Evolutionary conservation across 2,329 filamentous ascomycete species (phyloP).

Genomic region (Elsinoe fawcettii): DNA sequence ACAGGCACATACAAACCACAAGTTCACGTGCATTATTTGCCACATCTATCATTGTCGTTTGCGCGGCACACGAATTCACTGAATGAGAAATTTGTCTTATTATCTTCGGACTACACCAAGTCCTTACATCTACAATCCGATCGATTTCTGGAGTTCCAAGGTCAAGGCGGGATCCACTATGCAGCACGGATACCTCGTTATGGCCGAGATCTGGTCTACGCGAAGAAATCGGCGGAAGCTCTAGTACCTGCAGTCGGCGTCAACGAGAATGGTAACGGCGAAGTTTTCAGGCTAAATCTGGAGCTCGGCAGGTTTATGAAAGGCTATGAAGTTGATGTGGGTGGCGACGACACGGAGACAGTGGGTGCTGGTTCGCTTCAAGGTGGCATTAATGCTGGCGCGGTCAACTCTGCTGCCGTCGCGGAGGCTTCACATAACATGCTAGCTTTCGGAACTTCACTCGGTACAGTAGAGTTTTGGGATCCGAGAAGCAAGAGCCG

Average conservation of each 20-base stretch:
- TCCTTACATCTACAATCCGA: slow-evolving; percentile 90
- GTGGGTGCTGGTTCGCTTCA: slow-evolving; percentile 68
- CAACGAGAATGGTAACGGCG: slow-evolving; percentile 75
- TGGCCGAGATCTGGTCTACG: slow-evolving; percentile 81
- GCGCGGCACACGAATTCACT: slow-evolving; percentile 84
- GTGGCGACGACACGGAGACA: slow-evolving; percentile 64
- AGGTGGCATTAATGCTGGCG: slow-evolving; percentile 75
- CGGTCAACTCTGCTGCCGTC: slow-evolving; percentile 78
- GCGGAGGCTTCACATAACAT: slow-evolving; percentile 86
- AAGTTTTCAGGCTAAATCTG: slow-evolving; percentile 87
- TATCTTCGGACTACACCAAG: slow-evolving; percentile 88
- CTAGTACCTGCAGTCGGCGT: slow-evolving; percentile 82
- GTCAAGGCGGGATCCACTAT: slow-evolving; percentile 78
- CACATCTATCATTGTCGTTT: slow-evolving; percentile 88
- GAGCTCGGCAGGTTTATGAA: slow-evolving; percentile 92
- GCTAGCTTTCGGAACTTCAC: slow-evolving; percentile 83
- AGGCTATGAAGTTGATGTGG: slow-evolving; percentile 84
- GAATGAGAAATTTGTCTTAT: slow-evolving; percentile 82
- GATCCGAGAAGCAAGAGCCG: slow-evolving; percentile 77
- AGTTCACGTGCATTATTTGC: slow-evolving; percentile 92
- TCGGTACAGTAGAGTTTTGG: slow-evolving; percentile 97
- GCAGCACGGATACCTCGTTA: slow-evolving; percentile 85
- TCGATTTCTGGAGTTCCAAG: slow-evolving; percentile 87
- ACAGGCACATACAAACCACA: slow-evolving; percentile 64
- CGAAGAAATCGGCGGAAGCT: slow-evolving; percentile 72